Base-by-base conservation (phyloP, 345 rosid species). In the Eucalyptus cladocalyx region DNA sequence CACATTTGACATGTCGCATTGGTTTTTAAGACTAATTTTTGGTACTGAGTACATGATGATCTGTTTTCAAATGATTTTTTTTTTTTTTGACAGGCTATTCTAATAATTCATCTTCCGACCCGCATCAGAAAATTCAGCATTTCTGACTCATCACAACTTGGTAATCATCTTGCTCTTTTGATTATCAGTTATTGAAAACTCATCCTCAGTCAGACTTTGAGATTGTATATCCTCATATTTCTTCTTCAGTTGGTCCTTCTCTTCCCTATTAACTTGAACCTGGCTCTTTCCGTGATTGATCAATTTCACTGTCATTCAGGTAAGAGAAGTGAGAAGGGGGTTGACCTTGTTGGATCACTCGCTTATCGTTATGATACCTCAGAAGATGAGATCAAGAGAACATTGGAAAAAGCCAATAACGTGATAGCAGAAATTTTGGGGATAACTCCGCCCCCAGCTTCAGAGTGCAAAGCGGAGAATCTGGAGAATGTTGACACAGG, bases 311-410 rank as follows among this genome's bases (percentile, higher is more conserved):
- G 87, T 89, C 88, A 87, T 91, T 92, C 95, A 97, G 99, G 93
- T 83, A 96, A 88, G 93, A 97, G 94, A 93, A 94, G 94, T 56
- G 95, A 94, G 90, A 95, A 94, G 90, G 97, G 95, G 56, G 92
- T 97, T 72, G 97, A 97, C 93, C 92, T 97, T 93, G 93, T 96
- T 91, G 97, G 96, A 43, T 97, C 99, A 88, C 98, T 97, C 86
- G 95, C 98, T 95, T 92, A 95, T 88, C 94, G 91, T 86, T 93
- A 96, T 91, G 97, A 95, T 80, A 94, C 98, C 34, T 95, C 99
- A 15, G 97, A 97, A 92, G 98, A 97, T 88, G 98, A 95, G 89
- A 90, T 97, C 93, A 95, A 92, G 94, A 93, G 88, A 92, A 91
- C 94, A 81, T 91, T 97, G 95, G 96, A 93, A 67, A 96, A 92